Base-by-base conservation (phyloP, 768 basidiomycete genomes). In the Pisolithus albus region DNA sequence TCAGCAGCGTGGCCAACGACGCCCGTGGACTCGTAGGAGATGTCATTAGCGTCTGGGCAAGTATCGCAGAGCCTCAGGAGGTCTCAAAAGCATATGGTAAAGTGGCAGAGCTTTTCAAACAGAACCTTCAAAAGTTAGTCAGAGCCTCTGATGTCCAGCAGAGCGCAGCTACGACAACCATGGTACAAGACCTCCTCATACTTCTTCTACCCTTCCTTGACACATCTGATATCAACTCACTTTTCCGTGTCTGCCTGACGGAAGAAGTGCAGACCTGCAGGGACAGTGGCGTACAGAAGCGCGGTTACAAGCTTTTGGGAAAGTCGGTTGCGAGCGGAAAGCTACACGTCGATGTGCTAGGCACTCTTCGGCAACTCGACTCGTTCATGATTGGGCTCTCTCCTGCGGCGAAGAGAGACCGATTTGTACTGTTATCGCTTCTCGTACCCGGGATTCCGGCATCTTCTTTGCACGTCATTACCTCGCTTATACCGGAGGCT, bases 201-300 rank as follows among this genome's bases (percentile, higher is more conserved):
- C 74, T 97, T 13, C 75, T 98, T 36, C 73, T 94, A 6, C 90
- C 93, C 4, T 76, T 80, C 62, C 75, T 97, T 13, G 81, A 86
- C 1, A 50, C 67, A 0, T 58, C 73, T 5, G 86, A 93, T 50
- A 78, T 83, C 5, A 68, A 72, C 5, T 73, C 76, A 0, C 73
- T 96, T 15, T 86, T 91, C 66, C 73, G 79, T 23, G 69, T 85
- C n/a, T 87, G 80, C 51, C 72, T 90, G n/a, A 75, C 78, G 0
- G 64, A 75, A 1, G 79, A 82, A 28, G 79, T 96, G 21, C 73
- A 98, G 5, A 78, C 79, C 49, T 83, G 82, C 59, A 80, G 74
- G 59, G 92, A 97, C 61, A 88, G 88, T 47, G 91, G 83, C 3
- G 83, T 95, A 5, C 95, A 98, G 71, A 99, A 99, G 71, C 89